These are phyloP conservation scores for Xylariaceae sp. DNA, from an alignment of 2,329 filamentous ascomycete species.

Conservation along the genomic window DNA sequence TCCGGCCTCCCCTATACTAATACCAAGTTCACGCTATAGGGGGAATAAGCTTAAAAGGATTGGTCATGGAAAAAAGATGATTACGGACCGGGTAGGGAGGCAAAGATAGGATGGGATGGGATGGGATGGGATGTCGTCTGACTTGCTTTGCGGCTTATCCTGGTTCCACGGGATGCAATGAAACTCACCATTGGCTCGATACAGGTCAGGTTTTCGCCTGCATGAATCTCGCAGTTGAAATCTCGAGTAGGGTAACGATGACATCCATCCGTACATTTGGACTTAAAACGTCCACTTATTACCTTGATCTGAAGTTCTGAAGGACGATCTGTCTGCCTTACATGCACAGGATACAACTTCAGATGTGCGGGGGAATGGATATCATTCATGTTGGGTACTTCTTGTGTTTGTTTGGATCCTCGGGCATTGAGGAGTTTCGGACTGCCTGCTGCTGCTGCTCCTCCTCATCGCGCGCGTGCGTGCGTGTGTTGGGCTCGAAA, in stretches of 20 bases:
- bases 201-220: neutral
- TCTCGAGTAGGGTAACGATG: too few relatives aligned
- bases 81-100: neutral
- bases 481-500: neutral
- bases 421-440: too few relatives aligned
- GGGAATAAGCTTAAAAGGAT: neutral
- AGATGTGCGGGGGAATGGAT: neutral
- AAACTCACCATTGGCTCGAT: neutral
- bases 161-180: neutral
- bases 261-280: too few relatives aligned
- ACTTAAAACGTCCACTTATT: too few relatives aligned
- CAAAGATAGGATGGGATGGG: too few relatives aligned
- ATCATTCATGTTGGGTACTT: neutral
- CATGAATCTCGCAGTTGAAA: neutral
- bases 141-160: neutral
- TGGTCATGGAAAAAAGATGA: neutral
- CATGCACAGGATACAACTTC: neutral
- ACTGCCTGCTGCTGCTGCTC: too few relatives aligned
- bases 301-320: too few relatives aligned
- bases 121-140: neutral
- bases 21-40: neutral
- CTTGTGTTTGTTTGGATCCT: too few relatives aligned
- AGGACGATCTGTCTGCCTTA: neutral
- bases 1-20: neutral
- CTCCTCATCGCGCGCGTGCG: neutral